Percentiles rank a stretch among this genome's conserved stretches.
These are phyloP conservation scores for Penicillium fuscoglaucum DNA, from an alignment of 2,329 filamentous ascomycete species.

Conservation along the genomic window DNA sequence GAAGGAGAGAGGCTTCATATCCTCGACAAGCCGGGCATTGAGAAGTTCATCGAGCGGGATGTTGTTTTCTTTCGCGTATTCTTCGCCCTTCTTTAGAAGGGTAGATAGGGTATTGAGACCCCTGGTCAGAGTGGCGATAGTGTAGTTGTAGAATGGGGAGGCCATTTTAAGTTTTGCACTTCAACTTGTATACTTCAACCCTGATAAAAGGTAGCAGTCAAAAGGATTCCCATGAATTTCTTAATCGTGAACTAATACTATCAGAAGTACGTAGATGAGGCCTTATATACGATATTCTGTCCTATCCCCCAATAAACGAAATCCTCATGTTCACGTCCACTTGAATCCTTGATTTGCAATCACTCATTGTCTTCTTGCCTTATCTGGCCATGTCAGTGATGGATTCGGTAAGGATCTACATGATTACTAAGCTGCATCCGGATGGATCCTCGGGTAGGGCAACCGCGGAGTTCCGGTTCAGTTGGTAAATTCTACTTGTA, in stretches of 20 bases:
- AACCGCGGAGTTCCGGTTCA: not conserved
- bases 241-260: not conserved
- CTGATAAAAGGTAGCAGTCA: not conserved
- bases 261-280: too few species aligned
- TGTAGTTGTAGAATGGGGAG: slow-evolving; percentile 1
- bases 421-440: not conserved
- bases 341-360: not conserved
- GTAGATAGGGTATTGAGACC: not conserved
- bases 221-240: not conserved
- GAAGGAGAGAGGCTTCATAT: not conserved
- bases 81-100: not conserved
- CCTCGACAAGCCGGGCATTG: not conserved
- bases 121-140: not conserved
- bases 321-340: not conserved
- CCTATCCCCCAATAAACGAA: not conserved
- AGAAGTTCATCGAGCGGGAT: not conserved
- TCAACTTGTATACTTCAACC: not conserved
- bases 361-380: not conserved
- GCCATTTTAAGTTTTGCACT: not conserved
- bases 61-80: not conserved
- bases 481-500: not conserved
- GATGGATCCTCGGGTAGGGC: not conserved
- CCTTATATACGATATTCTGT: not conserved
- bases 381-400: not conserved
- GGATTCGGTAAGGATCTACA: not conserved